These are phyloP conservation scores for Skeletonema marinoi DNA, from an alignment of 108 stramenopile species.

Conservation along the genomic window DNA sequence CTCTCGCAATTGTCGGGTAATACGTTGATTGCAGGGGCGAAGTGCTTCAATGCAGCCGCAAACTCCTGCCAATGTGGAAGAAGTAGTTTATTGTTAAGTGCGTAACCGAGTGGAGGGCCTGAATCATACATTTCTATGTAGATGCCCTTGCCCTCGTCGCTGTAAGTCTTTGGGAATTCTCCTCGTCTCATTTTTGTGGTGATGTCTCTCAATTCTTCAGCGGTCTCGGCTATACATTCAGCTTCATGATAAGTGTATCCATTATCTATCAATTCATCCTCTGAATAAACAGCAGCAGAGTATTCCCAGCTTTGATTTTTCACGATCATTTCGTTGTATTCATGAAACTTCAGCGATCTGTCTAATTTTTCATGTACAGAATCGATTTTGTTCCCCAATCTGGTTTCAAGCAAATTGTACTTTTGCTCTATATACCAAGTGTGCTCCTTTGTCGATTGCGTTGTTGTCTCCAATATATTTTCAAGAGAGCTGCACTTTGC, in stretches of 20 bases:
- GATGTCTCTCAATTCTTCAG: neutral
- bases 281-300: neutral
- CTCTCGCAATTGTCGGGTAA: neutral
- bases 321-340: neutral
- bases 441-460: neutral
- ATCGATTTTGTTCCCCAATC: neutral
- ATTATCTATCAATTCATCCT: neutral
- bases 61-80: slow-evolving; percentile 6
- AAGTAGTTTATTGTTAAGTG: neutral
- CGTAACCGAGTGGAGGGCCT: neutral
- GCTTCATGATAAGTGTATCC: neutral
- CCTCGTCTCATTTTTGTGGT: neutral
- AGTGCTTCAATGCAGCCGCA: neutral
- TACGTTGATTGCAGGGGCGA: neutral
- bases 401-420: neutral
- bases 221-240: too few species aligned
- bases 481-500: neutral
- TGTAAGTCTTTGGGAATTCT: neutral
- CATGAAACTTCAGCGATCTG: neutral
- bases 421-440: neutral
- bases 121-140: neutral
- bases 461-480: neutral
- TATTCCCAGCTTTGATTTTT: neutral
- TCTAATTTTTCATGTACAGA: neutral
- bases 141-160: neutral